phyloP scores from a whole-genome alignment of 2,329 filamentous ascomycete genomes.

The Helminthosporium solani region DNA sequence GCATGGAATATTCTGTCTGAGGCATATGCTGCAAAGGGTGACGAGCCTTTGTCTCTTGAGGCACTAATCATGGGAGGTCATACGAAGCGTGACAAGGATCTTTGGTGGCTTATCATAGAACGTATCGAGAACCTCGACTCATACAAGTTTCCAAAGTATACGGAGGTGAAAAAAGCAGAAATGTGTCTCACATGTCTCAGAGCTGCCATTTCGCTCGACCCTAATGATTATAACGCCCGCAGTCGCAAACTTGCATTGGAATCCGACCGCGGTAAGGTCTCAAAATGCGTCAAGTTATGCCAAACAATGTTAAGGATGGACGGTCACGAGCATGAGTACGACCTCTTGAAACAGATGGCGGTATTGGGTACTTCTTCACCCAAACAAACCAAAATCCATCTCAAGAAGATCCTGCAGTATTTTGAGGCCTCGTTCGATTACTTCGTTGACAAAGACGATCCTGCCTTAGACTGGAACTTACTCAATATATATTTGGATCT shows the following conservation, averaged over 20 bases:
- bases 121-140: slow-evolving; percentile 52
- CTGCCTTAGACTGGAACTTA: slow-evolving; percentile 71
- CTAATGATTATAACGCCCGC: slow-evolving; percentile 54
- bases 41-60: slow-evolving; percentile 57
- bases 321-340: slow-evolving; percentile 58
- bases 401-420: slow-evolving; percentile 49
- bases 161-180: slow-evolving; percentile 27
- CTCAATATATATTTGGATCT: slow-evolving; percentile 84
- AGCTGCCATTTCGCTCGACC: slow-evolving; percentile 56
- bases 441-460: slow-evolving; percentile 48
- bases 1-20: slow-evolving; percentile 63
- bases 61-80: slow-evolving; percentile 61
- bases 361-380: slow-evolving; percentile 56
- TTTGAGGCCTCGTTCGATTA: slow-evolving; percentile 57
- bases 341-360: slow-evolving; percentile 57
- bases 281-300: slow-evolving; percentile 43
- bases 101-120: slow-evolving; percentile 60
- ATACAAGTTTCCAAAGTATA: slow-evolving; percentile 29
- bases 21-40: slow-evolving; percentile 57
- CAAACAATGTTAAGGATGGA: slow-evolving; percentile 55
- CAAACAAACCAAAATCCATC: slow-evolving; percentile 48
- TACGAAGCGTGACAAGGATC: slow-evolving; percentile 55
- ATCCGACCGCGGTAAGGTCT: slow-evolving; percentile 46
- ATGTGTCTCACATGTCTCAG: slow-evolving; percentile 34
- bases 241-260: slow-evolving; percentile 58